Base-by-base conservation (phyloP, 2,329 filamentous ascomycete genomes). In the Fusarium clavum region DNA sequence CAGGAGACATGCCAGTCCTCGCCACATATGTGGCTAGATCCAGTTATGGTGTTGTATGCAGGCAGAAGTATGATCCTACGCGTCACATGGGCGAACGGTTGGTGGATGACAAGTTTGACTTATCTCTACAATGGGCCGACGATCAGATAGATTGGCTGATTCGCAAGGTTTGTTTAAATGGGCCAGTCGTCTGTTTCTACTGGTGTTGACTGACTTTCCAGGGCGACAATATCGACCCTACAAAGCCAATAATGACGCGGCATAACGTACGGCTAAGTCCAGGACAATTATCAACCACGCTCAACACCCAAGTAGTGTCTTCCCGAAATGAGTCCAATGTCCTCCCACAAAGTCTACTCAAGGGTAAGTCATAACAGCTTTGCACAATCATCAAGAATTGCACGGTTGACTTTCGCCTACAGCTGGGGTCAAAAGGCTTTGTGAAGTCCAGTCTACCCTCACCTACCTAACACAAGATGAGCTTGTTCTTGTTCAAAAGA, bases 111-210 rank as follows among this genome's bases (percentile, higher is more conserved):
- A 16, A 32, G 25, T 41, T 32, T 25, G 38, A 44, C 18, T n/a
- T 8, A 14, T 3, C 27, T 20, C 20, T 22, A 4, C 9, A 20
- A 3, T 54, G 51, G 51, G 51, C 51, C 6, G 22, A 25, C 4
- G 32, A 45, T 10, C 51, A 54, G 11, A 32, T 54, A 20, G 11
- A 54, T 5, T 54, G 51, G 51, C 4, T 54, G 6, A 54, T 54
- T 30, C 49, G 49, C n/a, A 53, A 43, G 49, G 49, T 53, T 29
- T 30, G 25, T 43, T 6, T 7, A 20, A 8, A 11, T 8, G 14
- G 22, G 5, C 13, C 0, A n/a, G 11, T 0, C 2, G 2, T 13
- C 12, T 13, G 6, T 22, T 14, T 12, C n/a, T 22, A 14, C 20
- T 27, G 18, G 24, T 25, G n/a, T 10, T 51, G 5, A 51, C 7